These are phyloP conservation scores for Cenococcum geophilum DNA, from an alignment of 495 filamentous ascomycete species.

Conservation along the genomic window DNA sequence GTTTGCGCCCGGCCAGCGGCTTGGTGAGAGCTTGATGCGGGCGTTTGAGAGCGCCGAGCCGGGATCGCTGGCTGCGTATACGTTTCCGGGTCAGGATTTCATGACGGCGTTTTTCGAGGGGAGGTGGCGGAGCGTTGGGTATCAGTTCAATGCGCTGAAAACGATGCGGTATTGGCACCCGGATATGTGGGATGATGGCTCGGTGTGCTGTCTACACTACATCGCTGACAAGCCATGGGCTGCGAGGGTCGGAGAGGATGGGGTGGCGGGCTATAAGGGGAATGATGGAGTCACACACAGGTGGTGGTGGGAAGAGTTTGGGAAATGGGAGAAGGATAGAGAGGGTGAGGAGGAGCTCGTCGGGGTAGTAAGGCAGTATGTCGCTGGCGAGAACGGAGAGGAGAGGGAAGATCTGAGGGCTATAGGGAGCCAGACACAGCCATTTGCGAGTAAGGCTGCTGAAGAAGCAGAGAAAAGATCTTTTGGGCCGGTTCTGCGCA, in stretches of 20 bases:
- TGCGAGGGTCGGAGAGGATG: slow-evolving; percentile 40
- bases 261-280: slow-evolving; percentile 42
- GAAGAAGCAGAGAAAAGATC: background rate
- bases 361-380: background rate
- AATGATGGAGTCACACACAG: slow-evolving; percentile 44
- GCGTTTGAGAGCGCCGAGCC: slow-evolving; percentile 36
- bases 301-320: slow-evolving; percentile 45
- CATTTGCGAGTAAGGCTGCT: background rate
- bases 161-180: slow-evolving; percentile 49
- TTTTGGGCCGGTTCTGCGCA: background rate
- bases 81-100: slow-evolving; percentile 53
- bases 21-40: slow-evolving; percentile 39
- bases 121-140: slow-evolving; percentile 42
- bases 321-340: slow-evolving; percentile 31
- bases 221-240: slow-evolving; percentile 56
- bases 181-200: slow-evolving; percentile 49
- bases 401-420: background rate
- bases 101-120: slow-evolving; percentile 44
- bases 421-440: background rate
- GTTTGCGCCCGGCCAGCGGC: slow-evolving; percentile 35
- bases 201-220: slow-evolving; percentile 48
- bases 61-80: slow-evolving; percentile 35
- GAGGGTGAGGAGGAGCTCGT: slow-evolving; percentile 7
- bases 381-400: background rate
- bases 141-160: slow-evolving; percentile 52